Evolutionary conservation across 805 yeast species (phyloP).

Genomic region (Candida pseudoglaebosa): DNA sequence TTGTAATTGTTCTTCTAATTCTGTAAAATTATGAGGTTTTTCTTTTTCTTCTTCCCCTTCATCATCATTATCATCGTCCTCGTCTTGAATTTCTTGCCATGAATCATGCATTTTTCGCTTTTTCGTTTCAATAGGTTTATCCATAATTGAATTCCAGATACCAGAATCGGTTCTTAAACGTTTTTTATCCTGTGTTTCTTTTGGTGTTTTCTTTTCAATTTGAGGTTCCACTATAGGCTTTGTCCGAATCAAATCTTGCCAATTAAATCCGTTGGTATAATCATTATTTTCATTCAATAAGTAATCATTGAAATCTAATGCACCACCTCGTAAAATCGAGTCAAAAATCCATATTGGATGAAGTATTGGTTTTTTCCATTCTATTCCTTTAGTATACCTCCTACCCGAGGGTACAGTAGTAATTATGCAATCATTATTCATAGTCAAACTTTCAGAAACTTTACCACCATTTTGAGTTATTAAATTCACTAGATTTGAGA

Average conservation of each 20-base stretch:
- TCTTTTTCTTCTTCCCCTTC: background rate
- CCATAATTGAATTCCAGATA: slow-evolving; percentile 46
- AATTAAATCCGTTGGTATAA: slow-evolving; percentile 20
- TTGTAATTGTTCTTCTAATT: background rate
- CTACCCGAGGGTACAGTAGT: slow-evolving; percentile 51
- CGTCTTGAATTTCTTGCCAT: slow-evolving; percentile 22
- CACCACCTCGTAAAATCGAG: slow-evolving; percentile 41
- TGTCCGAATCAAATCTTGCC: slow-evolving; percentile 24
- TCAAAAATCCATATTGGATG: slow-evolving; percentile 52
- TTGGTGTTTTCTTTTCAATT: background rate
- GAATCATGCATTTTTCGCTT: slow-evolving; percentile 16
- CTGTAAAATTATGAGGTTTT: background rate
- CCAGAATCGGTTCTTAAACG: slow-evolving; percentile 16
- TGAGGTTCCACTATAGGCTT: slow-evolving; percentile 7
- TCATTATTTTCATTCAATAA: slow-evolving; percentile 19
- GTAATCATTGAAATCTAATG: slow-evolving; percentile 39
- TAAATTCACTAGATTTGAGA: slow-evolving; percentile 27
- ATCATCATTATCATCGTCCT: slow-evolving; percentile 9
- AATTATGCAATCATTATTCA: slow-evolving; percentile 40
- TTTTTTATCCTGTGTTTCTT: background rate
- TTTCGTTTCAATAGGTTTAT: slow-evolving; percentile 13
- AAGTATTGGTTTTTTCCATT: slow-evolving; percentile 49
- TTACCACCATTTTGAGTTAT: slow-evolving; percentile 47
- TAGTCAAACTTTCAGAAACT: slow-evolving; percentile 48
- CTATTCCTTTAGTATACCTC: slow-evolving; percentile 48